phyloP scores from a whole-genome alignment of 345 rosid genomes.

The Sisymbrium altissimum region DNA sequence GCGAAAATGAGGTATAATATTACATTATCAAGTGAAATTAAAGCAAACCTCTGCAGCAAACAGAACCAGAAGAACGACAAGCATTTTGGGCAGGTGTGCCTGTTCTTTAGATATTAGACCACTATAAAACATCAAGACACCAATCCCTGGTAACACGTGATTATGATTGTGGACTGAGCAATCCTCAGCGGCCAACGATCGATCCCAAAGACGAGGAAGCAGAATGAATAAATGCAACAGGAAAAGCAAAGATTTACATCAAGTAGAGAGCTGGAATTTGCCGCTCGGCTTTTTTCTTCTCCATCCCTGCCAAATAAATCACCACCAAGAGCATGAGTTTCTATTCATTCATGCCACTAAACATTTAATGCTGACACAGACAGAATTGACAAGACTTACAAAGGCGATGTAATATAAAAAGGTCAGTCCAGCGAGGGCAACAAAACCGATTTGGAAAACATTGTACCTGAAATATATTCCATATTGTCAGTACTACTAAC shows the following conservation, averaged over 20 bases:
- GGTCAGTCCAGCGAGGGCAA: conserved; percentile 79
- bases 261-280: conserved; percentile 75
- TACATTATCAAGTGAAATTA: conserved; percentile 19
- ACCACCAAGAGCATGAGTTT: not conserved
- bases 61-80: conserved; percentile 13
- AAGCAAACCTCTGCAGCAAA: conserved; percentile 18
- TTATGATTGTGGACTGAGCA: conserved; percentile 6
- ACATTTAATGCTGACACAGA: not conserved
- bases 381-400: conserved; percentile 42
- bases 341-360: not conserved
- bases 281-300: conserved; percentile 78
- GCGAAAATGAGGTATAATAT: not conserved
- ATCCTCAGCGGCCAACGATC: conserved; percentile 8
- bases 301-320: conserved; percentile 67
- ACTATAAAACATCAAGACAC: not conserved
- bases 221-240: not conserved
- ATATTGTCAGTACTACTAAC: not conserved
- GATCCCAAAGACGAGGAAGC: conserved; percentile 18
- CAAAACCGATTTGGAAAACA: conserved; percentile 83
- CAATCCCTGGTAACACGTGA: not conserved
- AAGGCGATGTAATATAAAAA: conserved; percentile 76
- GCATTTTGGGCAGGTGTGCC: conserved; percentile 24
- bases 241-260: not conserved
- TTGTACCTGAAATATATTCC: conserved; percentile 57
- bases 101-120: conserved; percentile 18